Conservation (phyloP, 495 filamentous ascomycete genomes). For the Penicillium crystallinum region DNA sequence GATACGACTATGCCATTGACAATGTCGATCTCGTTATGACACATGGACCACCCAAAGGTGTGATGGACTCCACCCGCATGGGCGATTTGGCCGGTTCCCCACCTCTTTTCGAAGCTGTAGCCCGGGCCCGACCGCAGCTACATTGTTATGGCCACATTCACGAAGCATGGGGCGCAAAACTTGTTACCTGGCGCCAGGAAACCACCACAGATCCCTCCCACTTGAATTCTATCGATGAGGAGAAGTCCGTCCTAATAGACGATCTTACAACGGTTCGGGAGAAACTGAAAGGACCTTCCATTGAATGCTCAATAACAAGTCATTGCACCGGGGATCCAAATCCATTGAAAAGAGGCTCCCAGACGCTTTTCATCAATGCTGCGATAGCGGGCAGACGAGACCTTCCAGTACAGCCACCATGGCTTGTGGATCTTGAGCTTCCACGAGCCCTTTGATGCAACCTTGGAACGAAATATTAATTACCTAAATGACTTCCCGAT, state of each 20-base stretch:
- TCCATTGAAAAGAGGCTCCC: constrained; percentile 30
- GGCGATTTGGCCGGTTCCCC: constrained; percentile 48
- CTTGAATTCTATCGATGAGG: constrained; percentile 44
- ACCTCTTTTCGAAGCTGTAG: constrained; percentile 53
- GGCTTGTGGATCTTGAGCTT: constrained; percentile 54
- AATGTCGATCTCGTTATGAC: constrained; percentile 59
- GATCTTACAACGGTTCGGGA: constrained; percentile 28
- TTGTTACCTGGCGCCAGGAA: constrained; percentile 51
- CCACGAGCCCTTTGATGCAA: neutral
- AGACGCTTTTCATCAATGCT: constrained; percentile 66
- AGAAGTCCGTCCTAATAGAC: constrained; percentile 34
- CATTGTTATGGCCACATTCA: constrained; percentile 76
- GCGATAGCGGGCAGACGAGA: constrained; percentile 40
- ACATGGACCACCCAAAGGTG: constrained; percentile 58
- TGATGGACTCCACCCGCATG: constrained; percentile 43
- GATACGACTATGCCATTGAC: constrained; percentile 43
- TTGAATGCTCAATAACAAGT: constrained; percentile 17
- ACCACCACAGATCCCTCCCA: constrained; percentile 33
- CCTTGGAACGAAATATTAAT: no score
- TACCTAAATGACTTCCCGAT: neutral
- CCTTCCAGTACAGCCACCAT: constrained; percentile 38
- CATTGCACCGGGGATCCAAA: constrained; percentile 30
- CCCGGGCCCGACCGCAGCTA: constrained; percentile 47
- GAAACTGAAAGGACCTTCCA: neutral
- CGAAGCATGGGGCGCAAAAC: constrained; percentile 58